These are phyloP conservation scores for Mycena rebaudengoi DNA, from an alignment of 768 basidiomycete species.

Conservation along the genomic window DNA sequence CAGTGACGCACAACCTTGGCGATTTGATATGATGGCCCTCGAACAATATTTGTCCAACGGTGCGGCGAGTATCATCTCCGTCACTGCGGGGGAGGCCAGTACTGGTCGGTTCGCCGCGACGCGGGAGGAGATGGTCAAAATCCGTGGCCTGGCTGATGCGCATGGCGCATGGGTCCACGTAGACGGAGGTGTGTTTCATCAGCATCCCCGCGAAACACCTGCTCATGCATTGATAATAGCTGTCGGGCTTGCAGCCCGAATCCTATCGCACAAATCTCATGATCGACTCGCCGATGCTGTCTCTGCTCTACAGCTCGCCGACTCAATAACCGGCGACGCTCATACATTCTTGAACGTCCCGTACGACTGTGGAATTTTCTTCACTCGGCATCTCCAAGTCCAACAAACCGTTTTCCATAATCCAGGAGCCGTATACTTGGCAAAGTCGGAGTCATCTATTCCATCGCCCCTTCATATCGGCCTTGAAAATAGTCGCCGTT, in stretches of 20 bases:
- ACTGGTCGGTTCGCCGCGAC: constrained; percentile 23
- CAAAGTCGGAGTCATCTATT: background rate
- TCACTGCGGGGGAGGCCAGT: constrained; percentile 24
- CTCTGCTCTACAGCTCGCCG: constrained; percentile 7
- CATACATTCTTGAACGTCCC: constrained; percentile 25
- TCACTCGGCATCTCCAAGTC: constrained; percentile 9
- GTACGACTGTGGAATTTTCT: constrained; percentile 27
- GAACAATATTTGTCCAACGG: background rate
- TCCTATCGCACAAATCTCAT: constrained; percentile 11
- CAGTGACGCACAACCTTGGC: constrained; percentile 20
- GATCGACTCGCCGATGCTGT: constrained; percentile 5
- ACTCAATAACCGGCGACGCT: constrained; percentile 24
- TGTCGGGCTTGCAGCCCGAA: constrained; percentile 22
- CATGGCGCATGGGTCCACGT: constrained; percentile 27
- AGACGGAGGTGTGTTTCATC: constrained; percentile 15
- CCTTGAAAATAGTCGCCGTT: constrained; percentile 25
- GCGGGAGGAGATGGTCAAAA: constrained; percentile 15
- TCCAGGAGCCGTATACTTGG: constrained; percentile 20
- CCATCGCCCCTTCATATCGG: constrained; percentile 25
- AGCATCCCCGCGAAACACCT: background rate
- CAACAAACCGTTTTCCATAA: constrained; percentile 22
- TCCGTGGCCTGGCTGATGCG: constrained; percentile 22
- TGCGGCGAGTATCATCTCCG: constrained; percentile 9
- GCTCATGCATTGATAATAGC: background rate
- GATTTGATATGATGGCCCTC: constrained; percentile 19